Base-by-base conservation (phyloP, 2,329 filamentous ascomycete genomes). In the Arthrobotrys iridis region DNA sequence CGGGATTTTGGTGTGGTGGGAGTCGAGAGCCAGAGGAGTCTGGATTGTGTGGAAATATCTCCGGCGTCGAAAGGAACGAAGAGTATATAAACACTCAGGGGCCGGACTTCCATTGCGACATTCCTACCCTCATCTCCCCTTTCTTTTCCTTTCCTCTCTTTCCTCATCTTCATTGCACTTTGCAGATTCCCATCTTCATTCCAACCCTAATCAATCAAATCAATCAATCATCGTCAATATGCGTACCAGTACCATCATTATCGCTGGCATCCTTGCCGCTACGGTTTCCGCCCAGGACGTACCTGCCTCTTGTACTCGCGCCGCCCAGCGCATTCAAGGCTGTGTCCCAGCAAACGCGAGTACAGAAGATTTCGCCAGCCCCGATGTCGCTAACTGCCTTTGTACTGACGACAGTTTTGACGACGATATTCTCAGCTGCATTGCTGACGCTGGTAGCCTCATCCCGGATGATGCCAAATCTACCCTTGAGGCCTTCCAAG, bases 21-120 rank as follows among this genome's bases (percentile, higher is more conserved):
- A 20, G n/a, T 33, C 4, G 15, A 37, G 15, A 55, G 15, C n/a
- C n/a, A n/a, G n/a, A n/a, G 58, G 24, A 45, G 22, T 15, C 24
- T 15, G 10, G 20, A 62, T 5, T 6, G 2, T 20, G 3, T 20
- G 24, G 45, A 40, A 52, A 59, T 35, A 35, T 67, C 22, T 41
- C 55, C 41, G 30, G 28, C 22, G 5, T 45, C 20, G 20, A 45
- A 24, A 22, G 33, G 55, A 24, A 15, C 15, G 13, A 6, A 22
- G 28, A 28, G 50, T 70, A 70, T 70, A 70, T 70, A 70, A 70
- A 46, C 50, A 59, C 43, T 26, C 20, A 50, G 50, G 58, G 63
- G 63, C 26, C 28, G 37, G 13, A 43, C 15, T 48, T 37, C 28
- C 24, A 37, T 35, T 22, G 30, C 18, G 52, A n/a, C 57, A 33